Evolutionary conservation across 352 stramenopile genomes (phyloP), one percentile per base, ranked within the genome.

Genomic region (Porosira glacialis): DNA sequence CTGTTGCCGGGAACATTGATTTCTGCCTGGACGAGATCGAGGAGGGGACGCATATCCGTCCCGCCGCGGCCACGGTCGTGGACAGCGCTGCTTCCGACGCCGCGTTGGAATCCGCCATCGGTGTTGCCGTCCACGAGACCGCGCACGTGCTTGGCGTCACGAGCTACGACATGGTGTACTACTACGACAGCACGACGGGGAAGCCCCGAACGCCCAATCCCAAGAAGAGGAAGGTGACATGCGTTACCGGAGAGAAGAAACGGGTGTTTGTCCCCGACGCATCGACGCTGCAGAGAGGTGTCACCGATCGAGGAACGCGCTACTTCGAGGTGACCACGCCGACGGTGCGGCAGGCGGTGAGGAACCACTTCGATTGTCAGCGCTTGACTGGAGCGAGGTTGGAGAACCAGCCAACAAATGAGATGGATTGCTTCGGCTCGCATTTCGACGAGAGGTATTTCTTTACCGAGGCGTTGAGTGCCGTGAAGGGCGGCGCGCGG

Each of bases 311-410:
- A 22, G 63, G 63, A 39, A 38, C 59, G 19, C 24, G 48, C n/a
- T 62, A 47, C 24, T 73, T 66, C 51, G 65, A 75, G 48, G 48
- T 75, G 7, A 66, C 49, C 3, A 28, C 57, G 21, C 56, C 65
- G 51, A 75, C 65, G 6, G 65, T 75, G 2, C 31, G 39, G 30
- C 55, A 67, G 27, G 56, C 69, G 2, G 56, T 31, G 17, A 57
- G 65, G n/a, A 75, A 75, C 53, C 65, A 75, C 19, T 75, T 70
- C 47, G 59, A 69, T 51, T 75, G 65, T 52, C 65, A 66, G 48
- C 56, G 31, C 21, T 19, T 75, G 0, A 35, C 44, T 13, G 65
- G 65, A 19, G 56, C 48, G 41, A 19, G 28, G 17, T 27, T 75
- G 3, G 63, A 73, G 31, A 75, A 67, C 43, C 65, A 75, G 26